Evolutionary conservation across 2,329 filamentous ascomycete species (phyloP), one percentile per base, ranked within the genome.

Genomic region (Fusarium domesticum): DNA sequence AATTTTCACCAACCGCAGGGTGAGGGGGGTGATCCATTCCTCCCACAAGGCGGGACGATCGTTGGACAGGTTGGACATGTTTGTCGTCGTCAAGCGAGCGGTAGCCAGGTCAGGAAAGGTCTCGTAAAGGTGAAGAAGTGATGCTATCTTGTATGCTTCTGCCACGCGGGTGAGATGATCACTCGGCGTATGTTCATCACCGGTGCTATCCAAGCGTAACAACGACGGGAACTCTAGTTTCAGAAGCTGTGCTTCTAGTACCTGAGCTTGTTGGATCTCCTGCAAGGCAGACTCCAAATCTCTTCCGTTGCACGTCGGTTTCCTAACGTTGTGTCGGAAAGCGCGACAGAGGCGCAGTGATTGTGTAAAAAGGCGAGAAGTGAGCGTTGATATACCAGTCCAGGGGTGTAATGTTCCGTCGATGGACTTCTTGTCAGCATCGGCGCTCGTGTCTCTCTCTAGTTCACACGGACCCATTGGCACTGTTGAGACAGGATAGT

Each of bases 81-180:
- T 45, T 48, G 10, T 50, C 56, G 18, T 57, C 56, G 18, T 57
- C 47, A 3, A 51, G 56, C 5, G 66, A 67, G 42, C 2, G 64
- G 56, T 1, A 63, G 35, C 65, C 2, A 69, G 51, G 10, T 68
- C 64, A 0, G 66, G 66, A 3, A 69, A 69, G 0, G 69, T 70
- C 47, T 70, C 63, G 52, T 71, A 71, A 0, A 71, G 61, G 18
- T 71, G 68, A 2, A 70, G 49, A 4, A 71, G 42, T 0, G 69
- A 64, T 1, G 64, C 61, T 5, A 71, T 53, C 18, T 67, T 63
- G 32, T 70, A 71, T 0, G 67, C 68, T 43, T 71, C 69, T n/a
- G 68, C 67, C 2, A 68, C 62, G 6, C 58, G 51, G 2, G 60
- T 58, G 1, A 71, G 63, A 35, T 71, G 66, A 2, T 56, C 43